Conservation (phyloP, 176 grass and related monocot species). For the Oryza officinalis region DNA sequence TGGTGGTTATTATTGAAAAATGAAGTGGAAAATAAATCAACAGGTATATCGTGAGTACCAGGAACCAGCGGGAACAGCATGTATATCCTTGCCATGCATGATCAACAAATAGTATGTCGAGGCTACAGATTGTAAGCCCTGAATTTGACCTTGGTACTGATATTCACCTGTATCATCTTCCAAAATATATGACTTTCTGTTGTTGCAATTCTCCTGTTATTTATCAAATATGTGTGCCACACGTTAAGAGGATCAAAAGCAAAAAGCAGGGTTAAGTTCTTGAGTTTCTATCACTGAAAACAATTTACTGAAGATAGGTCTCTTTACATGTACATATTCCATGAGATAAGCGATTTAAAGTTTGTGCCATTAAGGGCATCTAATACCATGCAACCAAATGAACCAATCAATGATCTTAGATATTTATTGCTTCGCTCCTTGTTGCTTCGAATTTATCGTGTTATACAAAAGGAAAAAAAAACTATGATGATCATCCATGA, state of each 20-base stretch:
- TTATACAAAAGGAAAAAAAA: too few species aligned
- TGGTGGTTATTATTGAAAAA: conserved; percentile 12
- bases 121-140: conserved; percentile 60
- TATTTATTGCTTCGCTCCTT: background rate
- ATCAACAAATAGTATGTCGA: conserved; percentile 78
- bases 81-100: conserved; percentile 56
- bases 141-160: conserved; percentile 74
- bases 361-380: background rate
- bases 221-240: conserved; percentile 19
- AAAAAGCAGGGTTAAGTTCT: background rate
- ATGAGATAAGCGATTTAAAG: background rate
- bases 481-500: background rate
- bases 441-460: background rate
- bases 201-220: conserved; percentile 65
- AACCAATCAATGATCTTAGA: background rate
- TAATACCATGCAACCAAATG: background rate
- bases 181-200: conserved; percentile 77
- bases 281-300: conserved; percentile 3
- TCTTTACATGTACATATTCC: conserved; percentile 18
- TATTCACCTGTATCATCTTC: conserved; percentile 76
- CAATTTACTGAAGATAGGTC: conserved; percentile 9
- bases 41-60: conserved; percentile 59
- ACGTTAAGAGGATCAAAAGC: conserved; percentile 8
- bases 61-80: conserved; percentile 68
- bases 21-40: conserved; percentile 15